phyloP scores from a whole-genome alignment of 164 flowering plant genomes.

The Brasenia schreberi region DNA sequence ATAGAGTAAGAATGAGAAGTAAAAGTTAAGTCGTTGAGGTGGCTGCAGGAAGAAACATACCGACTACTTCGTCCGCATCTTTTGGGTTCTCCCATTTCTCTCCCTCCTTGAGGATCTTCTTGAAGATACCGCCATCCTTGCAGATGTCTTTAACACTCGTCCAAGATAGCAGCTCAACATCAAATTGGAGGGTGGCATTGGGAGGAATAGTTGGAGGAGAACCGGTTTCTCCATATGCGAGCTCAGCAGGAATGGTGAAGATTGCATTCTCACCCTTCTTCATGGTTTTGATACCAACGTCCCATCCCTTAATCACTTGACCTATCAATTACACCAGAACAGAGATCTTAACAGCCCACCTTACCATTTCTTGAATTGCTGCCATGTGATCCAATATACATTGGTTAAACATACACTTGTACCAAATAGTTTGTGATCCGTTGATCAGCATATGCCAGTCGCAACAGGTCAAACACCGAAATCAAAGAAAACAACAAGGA shows the following conservation, averaged over 20 bases:
- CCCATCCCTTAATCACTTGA: constrained; percentile 98
- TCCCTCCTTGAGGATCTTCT: constrained; percentile 71
- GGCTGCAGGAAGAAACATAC: constrained; percentile 17
- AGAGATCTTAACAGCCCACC: no score
- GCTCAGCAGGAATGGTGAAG: constrained; percentile 81
- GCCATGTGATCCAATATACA: no score
- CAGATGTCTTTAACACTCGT: constrained; percentile 87
- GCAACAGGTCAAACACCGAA: no score
- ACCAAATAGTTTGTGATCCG: no score
- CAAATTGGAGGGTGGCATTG: constrained; percentile 83
- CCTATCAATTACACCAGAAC: constrained; percentile 26
- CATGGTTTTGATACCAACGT: constrained; percentile 89
- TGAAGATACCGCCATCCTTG: constrained; percentile 92
- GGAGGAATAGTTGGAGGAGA: constrained; percentile 94
- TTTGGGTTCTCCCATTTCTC: constrained; percentile 98
- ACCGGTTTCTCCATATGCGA: constrained; percentile 86
- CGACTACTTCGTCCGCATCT: constrained; percentile 87
- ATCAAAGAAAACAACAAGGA: no score
- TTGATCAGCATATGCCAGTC: no score
- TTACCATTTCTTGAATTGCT: no score
- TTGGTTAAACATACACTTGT: no score
- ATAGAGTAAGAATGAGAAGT: not conserved
- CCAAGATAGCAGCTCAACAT: constrained; percentile 93
- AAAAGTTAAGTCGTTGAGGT: not conserved
- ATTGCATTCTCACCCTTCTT: constrained; percentile 91